Conservation (phyloP, 2,329 filamentous ascomycete species). For the Tolypocladium guangdongense region DNA sequence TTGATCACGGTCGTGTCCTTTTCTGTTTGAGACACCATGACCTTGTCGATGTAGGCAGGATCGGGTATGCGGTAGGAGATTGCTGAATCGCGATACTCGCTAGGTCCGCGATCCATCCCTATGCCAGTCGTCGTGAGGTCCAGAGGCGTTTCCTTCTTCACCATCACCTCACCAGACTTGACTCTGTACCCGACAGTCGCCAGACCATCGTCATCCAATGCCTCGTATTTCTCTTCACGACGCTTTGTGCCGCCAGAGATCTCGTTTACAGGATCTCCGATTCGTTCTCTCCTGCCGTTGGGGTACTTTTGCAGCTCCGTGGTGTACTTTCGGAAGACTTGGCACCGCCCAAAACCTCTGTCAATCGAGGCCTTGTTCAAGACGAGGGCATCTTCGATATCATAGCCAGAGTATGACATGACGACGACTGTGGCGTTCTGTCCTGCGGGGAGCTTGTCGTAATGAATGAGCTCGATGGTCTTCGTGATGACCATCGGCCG, state of each 20-base stretch:
- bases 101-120: conserved; percentile 52
- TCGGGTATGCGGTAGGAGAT: conserved; percentile 77
- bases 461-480: conserved; percentile 92
- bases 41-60: conserved; percentile 86
- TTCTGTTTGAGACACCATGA: conserved; percentile 85
- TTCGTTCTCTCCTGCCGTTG: conserved; percentile 62
- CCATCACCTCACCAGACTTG: conserved; percentile 69
- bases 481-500: conserved; percentile 95
- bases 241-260: conserved; percentile 47
- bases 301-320: conserved; percentile 81
- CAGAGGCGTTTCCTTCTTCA: conserved; percentile 79
- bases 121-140: conserved; percentile 66
- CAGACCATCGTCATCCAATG: conserved; percentile 76
- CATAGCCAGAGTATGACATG: conserved; percentile 98
- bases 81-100: conserved; percentile 55
- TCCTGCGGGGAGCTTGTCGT: conserved; percentile 92
- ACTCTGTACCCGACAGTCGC: conserved; percentile 78
- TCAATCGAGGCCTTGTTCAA: conserved; percentile 94
- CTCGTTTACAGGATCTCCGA: conserved; percentile 45
- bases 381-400: conserved; percentile 97
- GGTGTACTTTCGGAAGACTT: conserved; percentile 93
- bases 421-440: conserved; percentile 97
- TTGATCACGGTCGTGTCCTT: conserved; percentile 81
- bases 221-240: conserved; percentile 56
- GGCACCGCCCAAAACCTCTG: conserved; percentile 88